These are phyloP conservation scores for Oryza brachyantha DNA, from an alignment of 176 grass and related monocot species.

Conservation along the genomic window DNA sequence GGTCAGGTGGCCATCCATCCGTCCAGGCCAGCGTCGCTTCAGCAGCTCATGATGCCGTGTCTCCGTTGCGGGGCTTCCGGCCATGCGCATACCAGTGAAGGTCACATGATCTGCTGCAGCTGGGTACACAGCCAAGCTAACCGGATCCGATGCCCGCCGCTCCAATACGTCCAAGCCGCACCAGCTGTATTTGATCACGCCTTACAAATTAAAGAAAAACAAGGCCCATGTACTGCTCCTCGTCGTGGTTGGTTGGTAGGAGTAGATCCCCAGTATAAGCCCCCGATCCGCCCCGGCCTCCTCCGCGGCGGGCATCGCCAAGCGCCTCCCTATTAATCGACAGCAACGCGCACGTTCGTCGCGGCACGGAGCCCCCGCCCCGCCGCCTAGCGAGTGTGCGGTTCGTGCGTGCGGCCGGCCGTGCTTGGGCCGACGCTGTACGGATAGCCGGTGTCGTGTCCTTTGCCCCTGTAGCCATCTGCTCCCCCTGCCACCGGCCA, in stretches of 20 bases:
- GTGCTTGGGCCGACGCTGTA: background rate
- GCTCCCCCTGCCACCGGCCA: constrained; percentile 13
- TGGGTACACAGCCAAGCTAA: background rate
- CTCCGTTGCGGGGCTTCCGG: background rate
- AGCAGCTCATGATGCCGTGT: background rate
- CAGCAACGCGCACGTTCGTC: constrained; percentile 19
- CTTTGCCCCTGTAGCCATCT: constrained; percentile 22
- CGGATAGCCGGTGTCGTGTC: constrained; percentile 32
- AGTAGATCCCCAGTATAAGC: background rate
- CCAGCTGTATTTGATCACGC: constrained; percentile 37
- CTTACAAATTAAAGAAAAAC: constrained; percentile 6
- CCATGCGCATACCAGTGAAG: background rate
- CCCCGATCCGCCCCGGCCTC: constrained; percentile 7
- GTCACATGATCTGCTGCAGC: constrained; percentile 34
- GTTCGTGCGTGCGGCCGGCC: background rate
- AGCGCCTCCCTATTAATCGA: background rate
- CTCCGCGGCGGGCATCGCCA: constrained; percentile 8
- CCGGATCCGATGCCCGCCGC: background rate
- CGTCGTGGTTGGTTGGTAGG: too few species aligned
- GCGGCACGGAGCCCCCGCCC: constrained; percentile 4
- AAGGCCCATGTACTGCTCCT: background rate
- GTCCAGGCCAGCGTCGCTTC: background rate
- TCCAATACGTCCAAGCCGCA: constrained; percentile 41
- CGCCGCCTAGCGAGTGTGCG: too few species aligned
- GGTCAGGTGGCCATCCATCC: background rate